Conservation (phyloP, 2,329 filamentous ascomycete species). For the Atkinsonella texensis region DNA sequence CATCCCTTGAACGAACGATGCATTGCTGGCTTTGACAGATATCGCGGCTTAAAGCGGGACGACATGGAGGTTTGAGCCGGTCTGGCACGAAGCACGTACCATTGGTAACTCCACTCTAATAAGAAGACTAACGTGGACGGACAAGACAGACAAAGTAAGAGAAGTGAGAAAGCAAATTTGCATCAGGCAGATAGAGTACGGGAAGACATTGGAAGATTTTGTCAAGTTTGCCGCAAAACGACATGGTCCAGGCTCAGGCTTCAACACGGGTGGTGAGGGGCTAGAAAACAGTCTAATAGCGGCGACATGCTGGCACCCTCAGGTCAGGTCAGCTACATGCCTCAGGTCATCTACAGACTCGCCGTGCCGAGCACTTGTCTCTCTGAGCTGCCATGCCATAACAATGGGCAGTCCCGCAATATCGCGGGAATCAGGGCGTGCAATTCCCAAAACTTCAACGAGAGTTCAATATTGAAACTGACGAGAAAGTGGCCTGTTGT, state of each 20-base stretch:
- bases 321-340: no score
- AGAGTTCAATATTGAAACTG: not conserved
- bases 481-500: not conserved
- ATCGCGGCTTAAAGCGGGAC: not conserved
- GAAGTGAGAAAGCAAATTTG: not conserved
- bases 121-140: not conserved
- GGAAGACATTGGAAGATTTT: not conserved
- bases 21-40: not conserved
- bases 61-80: not conserved
- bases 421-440: not conserved
- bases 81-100: not conserved
- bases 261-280: not conserved
- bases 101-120: not conserved
- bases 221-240: not conserved
- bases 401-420: no score
- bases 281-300: not conserved
- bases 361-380: no score
- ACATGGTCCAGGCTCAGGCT: not conserved
- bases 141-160: not conserved
- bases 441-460: not conserved
- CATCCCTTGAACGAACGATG: not conserved
- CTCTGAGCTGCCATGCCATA: no score
- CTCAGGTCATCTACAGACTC: no score
- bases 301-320: not conserved
- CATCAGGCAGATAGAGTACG: not conserved